Base-by-base conservation (phyloP, 2,329 filamentous ascomycete genomes). In the Teratosphaeria nubilosa region DNA sequence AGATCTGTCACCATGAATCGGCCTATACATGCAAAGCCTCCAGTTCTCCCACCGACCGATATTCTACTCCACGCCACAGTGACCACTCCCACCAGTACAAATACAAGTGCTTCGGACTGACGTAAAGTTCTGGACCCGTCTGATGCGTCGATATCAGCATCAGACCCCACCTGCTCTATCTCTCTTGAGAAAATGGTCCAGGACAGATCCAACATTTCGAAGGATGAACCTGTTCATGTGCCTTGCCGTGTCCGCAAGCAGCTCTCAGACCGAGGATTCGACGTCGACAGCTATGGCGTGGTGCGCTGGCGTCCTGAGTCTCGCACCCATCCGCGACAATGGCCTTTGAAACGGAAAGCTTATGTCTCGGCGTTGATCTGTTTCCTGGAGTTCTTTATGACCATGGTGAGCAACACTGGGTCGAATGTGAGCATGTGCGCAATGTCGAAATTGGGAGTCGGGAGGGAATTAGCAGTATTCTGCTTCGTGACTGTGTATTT, bases 401-500 rank as follows among this genome's bases (percentile, higher is more conserved):
- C 61, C 5, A 27, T 63, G 2, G 53, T 62, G 51, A 59, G 58
- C 54, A 65, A 61, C 51, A 59, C 62, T 16, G 63, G 63, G 7
- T 55, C 62, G 6, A 54, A 53, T 7, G 54, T 59, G 13, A 34
- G 57, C 14, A 52, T 30, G 37, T 37, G 52, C 31, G 41, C 62
- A 20, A 20, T 34, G 10, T 22, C 56, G 9, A 27, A 56, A 14
- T 34, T 62, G 11, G 55, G 45, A 14, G 34, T 62, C 20, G 58
- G 56, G 25, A 16, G 11, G 22, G 58, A 56, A 7, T 10, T 56
- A 16, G 55, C 58, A 11, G 30, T 59, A 0, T 58, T 62, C 50
- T 57, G 48, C 41, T 55, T 61, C 30, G 56, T 56, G 5, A 61
- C 62, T 16, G 48, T 60, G 61, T 74, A 74, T 57, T 67, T 71